Percentiles rank a stretch among this genome's conserved stretches.
phyloP scores from a whole-genome alignment of 768 basidiomycete genomes.

The Mycena haematopus region DNA sequence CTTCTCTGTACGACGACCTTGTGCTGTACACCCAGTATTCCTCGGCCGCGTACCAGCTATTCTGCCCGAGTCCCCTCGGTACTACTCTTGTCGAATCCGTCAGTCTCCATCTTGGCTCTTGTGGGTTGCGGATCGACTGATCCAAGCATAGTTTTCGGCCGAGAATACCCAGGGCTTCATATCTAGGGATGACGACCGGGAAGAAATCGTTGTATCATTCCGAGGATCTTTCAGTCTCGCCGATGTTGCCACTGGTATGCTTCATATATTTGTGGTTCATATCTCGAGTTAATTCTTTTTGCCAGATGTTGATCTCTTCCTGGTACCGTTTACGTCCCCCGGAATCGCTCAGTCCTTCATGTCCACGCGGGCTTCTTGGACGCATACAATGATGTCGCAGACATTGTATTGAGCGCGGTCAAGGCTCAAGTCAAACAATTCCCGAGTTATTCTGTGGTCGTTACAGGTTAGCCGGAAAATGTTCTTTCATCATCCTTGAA shows the following conservation, averaged over 20 bases:
- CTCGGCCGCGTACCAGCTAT: constrained; percentile 45
- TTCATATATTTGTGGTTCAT: neutral
- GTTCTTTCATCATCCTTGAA: neutral
- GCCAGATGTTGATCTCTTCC: constrained; percentile 36
- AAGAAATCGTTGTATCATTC: constrained; percentile 48
- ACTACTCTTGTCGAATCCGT: constrained; percentile 43
- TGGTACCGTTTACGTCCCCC: constrained; percentile 38
- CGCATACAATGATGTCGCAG: constrained; percentile 17
- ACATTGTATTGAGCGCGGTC: constrained; percentile 2
- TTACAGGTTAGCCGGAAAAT: constrained; percentile 4
- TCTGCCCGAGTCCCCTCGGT: constrained; percentile 49
- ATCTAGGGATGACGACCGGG: constrained; percentile 42
- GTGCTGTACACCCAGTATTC: constrained; percentile 49
- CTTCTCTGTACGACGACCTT: constrained; percentile 41
- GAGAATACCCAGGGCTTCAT: constrained; percentile 43
- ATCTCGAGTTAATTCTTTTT: neutral
- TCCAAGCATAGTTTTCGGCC: constrained; percentile 12
- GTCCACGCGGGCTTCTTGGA: constrained; percentile 17
- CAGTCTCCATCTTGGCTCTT: neutral
- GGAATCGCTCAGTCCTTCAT: constrained; percentile 30
- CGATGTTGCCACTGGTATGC: constrained; percentile 42
- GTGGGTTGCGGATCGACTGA: neutral
- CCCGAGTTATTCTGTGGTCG: neutral
- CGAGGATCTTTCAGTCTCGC: constrained; percentile 39
- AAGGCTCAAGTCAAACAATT: neutral